Evolutionary conservation across 164 flowering plant genomes (phyloP), one percentile per base, ranked within the genome.

Genomic region (Stephania japonica): DNA sequence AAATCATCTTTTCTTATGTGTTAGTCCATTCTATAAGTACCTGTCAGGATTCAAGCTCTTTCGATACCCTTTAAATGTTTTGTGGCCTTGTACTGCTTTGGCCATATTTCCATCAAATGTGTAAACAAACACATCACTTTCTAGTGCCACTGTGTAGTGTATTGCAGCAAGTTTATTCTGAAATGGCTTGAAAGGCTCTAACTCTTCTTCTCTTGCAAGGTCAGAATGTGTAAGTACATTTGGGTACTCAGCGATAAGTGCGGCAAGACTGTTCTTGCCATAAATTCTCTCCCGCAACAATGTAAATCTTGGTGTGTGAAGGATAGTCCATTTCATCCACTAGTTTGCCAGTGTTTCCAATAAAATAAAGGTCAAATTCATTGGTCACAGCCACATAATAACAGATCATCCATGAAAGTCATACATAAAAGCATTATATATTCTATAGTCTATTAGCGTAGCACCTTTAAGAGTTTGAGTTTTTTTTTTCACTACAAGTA

Each of bases 91-190:
- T 68, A 92, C 98, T 21, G 97, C 92, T 80, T 93, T 93, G 6
- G 96, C 98, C 98, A 91, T 94, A 76, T 94, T 92, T 23, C 98
- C 97, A 70, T 94, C 97, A 47, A 92, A 91, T 0, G 98, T 89
- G 69, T 91, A 92, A 49, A 91, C 89, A 84, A 95, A 93, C 11
- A 86, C 96, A 76, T 95, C 93, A 75, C 99, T 93, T 61, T 95
- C 87, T 19, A 91, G 83, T 25, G 99, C 98, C 4, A 93, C 79
- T 38, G 90, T 84, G 70, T 95, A 89, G 74, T 95, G 97, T 80
- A 92, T 73, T 13, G 97, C 98, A n/a, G 98, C 98, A 12, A 94
- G 90, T 27, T 85, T 87, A 68, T 95, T 95, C 75, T 91, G 98
- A 70, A 80, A 87, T 10, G 63, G 70, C 65, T 74, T 80, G 42